Base-by-base conservation (phyloP, 306 rosid genomes). In the Bauhinia variegata region DNA sequence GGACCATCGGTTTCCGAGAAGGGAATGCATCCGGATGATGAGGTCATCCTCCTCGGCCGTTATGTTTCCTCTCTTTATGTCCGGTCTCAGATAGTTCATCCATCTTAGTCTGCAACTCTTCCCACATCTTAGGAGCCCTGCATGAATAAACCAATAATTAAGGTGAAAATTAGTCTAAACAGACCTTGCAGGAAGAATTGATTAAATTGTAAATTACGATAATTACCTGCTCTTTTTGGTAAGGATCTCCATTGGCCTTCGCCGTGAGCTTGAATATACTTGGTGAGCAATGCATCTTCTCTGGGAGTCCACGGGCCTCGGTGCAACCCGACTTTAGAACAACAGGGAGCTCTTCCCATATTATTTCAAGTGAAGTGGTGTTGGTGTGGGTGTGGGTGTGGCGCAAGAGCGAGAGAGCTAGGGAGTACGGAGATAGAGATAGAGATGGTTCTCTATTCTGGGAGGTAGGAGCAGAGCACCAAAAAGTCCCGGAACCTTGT, bases 261-360 rank as follows among this genome's bases (percentile, higher is more conserved):
- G 0, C 97, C 95, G 53, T 91, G 92, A 62, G 84, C 80, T 78
- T 84, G 88, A 66, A 91, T 86, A 68, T 82, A 86, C 28, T 78
- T 78, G 11, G 86, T 76, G 70, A 91, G 97, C 57, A 91, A 83
- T 79, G 88, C 85, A 75, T 91, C 95, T 68, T 88, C 97, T 49
- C 85, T 68, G 2, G 86, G 81, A 48, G 88, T 86, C 97, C 97
- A 91, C 43, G 95, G 92, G 13, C 97, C 97, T 91, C 88, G 86
- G 53, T 84, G 95, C 74, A 91, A 41, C 34, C 97, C 97, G 17
- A 91, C 95, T 72, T 90, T 90, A 0, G 96, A 70, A 77, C 97
- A 90, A 63, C 97, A 90, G 11, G 97, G 97, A 65, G 97, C 95
- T 54, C 97, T 84, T 74, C 95, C 97, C 97, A 90, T 89, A 32